Evolutionary conservation across 352 stramenopile species (phyloP).

Genomic region (Phytopythium delawarense): DNA sequence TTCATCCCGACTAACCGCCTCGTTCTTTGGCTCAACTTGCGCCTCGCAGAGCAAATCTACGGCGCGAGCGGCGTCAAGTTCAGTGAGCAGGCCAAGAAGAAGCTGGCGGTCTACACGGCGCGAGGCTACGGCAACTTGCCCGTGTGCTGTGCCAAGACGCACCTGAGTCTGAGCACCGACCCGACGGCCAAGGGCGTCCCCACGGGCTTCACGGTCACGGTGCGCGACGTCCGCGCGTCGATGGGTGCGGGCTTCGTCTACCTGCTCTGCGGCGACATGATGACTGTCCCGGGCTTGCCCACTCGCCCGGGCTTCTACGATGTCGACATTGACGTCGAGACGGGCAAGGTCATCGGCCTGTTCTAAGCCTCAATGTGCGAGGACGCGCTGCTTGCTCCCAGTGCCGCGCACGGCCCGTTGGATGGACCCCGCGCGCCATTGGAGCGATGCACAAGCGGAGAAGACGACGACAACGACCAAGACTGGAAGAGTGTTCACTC

Average conservation of each 20-base stretch:
- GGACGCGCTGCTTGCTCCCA: not conserved
- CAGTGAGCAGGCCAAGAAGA: constrained; percentile 90
- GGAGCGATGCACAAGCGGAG: not conserved
- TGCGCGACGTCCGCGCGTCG: constrained; percentile 94
- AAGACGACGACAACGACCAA: not conserved
- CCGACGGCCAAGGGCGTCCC: constrained; percentile 91
- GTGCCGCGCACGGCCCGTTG: not conserved
- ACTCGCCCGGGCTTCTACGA: constrained; percentile 98
- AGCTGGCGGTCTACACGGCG: constrained; percentile 91
- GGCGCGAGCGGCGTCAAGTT: constrained; percentile 94
- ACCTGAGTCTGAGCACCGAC: constrained; percentile 97
- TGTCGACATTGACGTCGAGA: constrained; percentile 93
- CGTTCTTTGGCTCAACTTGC: constrained; percentile 20
- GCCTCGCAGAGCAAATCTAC: constrained; percentile 93
- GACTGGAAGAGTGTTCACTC: not conserved
- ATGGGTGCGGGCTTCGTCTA: constrained; percentile 97
- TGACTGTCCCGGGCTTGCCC: constrained; percentile 98
- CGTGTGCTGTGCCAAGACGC: constrained; percentile 99
- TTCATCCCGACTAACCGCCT: constrained; percentile 65
- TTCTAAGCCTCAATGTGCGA: constrained; percentile 49
- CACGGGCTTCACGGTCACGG: constrained; percentile 91
- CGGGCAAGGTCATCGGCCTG: constrained; percentile 96
- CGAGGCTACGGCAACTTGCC: constrained; percentile 70
- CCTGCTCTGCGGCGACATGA: constrained; percentile 95
- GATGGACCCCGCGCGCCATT: not conserved